Percentiles rank a stretch among this genome's conserved stretches.
phyloP scores from a whole-genome alignment of 1,139 yeast genomes.

The Geotrichum citri-aurantii region DNA sequence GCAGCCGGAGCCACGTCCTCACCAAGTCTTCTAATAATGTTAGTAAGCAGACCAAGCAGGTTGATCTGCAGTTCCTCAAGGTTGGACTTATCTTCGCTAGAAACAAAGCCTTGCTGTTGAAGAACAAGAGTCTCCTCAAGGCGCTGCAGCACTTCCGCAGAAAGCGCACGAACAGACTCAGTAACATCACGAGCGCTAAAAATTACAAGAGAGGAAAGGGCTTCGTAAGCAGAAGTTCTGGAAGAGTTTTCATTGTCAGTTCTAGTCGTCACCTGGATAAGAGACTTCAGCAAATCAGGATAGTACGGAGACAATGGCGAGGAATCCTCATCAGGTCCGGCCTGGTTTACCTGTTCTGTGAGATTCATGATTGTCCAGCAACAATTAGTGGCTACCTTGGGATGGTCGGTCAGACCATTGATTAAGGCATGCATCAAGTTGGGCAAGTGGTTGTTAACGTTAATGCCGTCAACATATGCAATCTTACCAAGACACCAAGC shows the following conservation, averaged over 20 bases:
- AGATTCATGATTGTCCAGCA: conserved; percentile 95
- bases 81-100: conserved; percentile 62
- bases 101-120: conserved; percentile 41
- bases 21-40: conserved; percentile 79
- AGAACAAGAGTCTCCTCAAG: conserved; percentile 61
- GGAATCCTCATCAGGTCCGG: conserved; percentile 49
- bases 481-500: conserved; percentile 98
- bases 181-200: conserved; percentile 69
- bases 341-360: conserved; percentile 70
- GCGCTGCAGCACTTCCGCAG: conserved; percentile 66
- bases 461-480: conserved; percentile 82
- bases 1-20: conserved; percentile 60
- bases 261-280: conserved; percentile 63
- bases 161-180: conserved; percentile 63
- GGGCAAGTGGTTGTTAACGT: conserved; percentile 57
- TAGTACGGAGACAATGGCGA: conserved; percentile 73
- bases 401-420: conserved; percentile 78
- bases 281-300: conserved; percentile 58
- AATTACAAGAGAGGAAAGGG: conserved; percentile 74
- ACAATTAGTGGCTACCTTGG: conserved; percentile 89
- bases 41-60: conserved; percentile 78
- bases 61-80: conserved; percentile 87
- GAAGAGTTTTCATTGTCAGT: conserved; percentile 78
- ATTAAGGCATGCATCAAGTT: conserved; percentile 65
- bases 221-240: conserved; percentile 96